phyloP scores from a whole-genome alignment of 2,329 filamentous ascomycete genomes.

The Pleoardoris graminearum region DNA sequence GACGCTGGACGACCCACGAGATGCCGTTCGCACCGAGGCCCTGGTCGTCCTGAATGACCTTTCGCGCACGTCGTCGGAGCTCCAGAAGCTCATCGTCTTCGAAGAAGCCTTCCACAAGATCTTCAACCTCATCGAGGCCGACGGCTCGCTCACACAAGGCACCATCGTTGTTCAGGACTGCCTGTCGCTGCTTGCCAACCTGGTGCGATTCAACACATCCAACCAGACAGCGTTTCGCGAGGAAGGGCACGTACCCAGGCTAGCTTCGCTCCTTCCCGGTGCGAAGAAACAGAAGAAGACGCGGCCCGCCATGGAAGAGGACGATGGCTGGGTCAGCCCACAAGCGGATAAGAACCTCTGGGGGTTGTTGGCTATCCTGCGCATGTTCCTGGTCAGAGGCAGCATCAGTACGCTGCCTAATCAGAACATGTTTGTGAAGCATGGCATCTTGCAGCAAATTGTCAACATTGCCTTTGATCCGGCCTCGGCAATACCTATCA shows the following conservation, averaged over 20 bases:
- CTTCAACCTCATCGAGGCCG: constrained; percentile 78
- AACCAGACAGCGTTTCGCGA: constrained; percentile 96
- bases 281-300: constrained; percentile 60
- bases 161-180: constrained; percentile 91
- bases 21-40: constrained; percentile 82
- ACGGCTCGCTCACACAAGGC: constrained; percentile 81
- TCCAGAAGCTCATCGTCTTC: constrained; percentile 95
- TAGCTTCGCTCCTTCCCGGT: constrained; percentile 70
- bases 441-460: constrained; percentile 76
- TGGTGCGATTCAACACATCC: constrained; percentile 81
- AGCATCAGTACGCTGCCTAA: constrained; percentile 80
- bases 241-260: constrained; percentile 75
- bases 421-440: constrained; percentile 82
- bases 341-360: constrained; percentile 90
- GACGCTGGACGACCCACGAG: constrained; percentile 79
- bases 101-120: constrained; percentile 89
- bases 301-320: constrained; percentile 58
- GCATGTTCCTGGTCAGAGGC: constrained; percentile 82
- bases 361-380: constrained; percentile 82
- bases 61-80: constrained; percentile 81
- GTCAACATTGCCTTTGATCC: constrained; percentile 81
- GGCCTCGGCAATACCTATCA: constrained; percentile 73
- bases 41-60: constrained; percentile 85
- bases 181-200: constrained; percentile 84
- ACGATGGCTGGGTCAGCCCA: constrained; percentile 73